A percentile compares a stretch with the other conserved stretches of the same genome.
Conservation (phyloP, 306 rosid species). For the Lathyrus aphaca region DNA sequence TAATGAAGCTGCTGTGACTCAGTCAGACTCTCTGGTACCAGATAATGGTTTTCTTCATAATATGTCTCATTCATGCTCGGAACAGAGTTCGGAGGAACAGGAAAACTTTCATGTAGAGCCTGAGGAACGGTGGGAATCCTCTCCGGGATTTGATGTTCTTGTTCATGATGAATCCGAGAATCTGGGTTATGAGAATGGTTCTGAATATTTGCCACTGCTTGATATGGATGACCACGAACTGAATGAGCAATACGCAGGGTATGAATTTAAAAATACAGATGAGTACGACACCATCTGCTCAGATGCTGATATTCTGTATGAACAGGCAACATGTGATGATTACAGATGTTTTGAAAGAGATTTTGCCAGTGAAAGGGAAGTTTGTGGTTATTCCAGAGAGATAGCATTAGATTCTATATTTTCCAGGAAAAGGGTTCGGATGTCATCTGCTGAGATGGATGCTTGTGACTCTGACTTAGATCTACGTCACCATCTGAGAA, state of each 20-base stretch:
- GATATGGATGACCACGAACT: slow-evolving; percentile 48
- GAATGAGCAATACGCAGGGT: slow-evolving; percentile 47
- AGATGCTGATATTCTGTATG: slow-evolving; percentile 53
- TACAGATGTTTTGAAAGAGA: slow-evolving; percentile 47
- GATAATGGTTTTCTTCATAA: slow-evolving; percentile 45
- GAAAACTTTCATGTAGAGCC: slow-evolving; percentile 50
- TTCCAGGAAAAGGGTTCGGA: slow-evolving; percentile 55
- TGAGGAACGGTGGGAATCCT: slow-evolving; percentile 79
- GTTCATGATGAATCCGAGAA: slow-evolving; percentile 63
- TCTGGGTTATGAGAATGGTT: slow-evolving; percentile 49
- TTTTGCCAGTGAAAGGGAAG: slow-evolving; percentile 42
- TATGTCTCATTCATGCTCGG: slow-evolving; percentile 46
- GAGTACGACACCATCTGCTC: slow-evolving; percentile 53
- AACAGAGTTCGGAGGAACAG: slow-evolving; percentile 61
- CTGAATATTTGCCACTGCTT: slow-evolving; percentile 53
- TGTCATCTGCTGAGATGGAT: slow-evolving; percentile 49
- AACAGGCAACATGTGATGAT: slow-evolving; percentile 43
- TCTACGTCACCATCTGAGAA: slow-evolving; percentile 68
- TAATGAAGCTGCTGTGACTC: slow-evolving; percentile 48
- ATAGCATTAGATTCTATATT: slow-evolving; percentile 51
- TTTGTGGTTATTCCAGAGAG: slow-evolving; percentile 47
- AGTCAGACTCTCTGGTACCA: slow-evolving; percentile 46
- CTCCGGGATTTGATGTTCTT: slow-evolving; percentile 90
- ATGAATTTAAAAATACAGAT: slow-evolving; percentile 48
- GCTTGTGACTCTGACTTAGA: slow-evolving; percentile 51